These are phyloP conservation scores for Teunomyces atbi DNA, from an alignment of 805 yeast genomes.

Conservation along the genomic window DNA sequence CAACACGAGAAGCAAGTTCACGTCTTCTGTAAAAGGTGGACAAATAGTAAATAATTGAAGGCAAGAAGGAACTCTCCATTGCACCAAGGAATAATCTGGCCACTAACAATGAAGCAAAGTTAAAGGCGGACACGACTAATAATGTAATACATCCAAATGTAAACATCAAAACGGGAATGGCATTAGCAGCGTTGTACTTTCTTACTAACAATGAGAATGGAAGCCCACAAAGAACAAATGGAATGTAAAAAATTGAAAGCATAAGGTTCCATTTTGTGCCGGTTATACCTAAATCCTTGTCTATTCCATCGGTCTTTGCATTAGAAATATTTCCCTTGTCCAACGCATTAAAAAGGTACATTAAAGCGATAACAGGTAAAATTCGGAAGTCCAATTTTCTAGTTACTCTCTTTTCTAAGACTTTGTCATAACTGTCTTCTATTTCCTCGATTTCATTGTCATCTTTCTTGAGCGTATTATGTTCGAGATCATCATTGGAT, in stretches of 20 bases:
- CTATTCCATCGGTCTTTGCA: constrained; percentile 49
- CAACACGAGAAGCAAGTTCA: constrained; percentile 35
- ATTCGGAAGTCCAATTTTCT: constrained; percentile 44
- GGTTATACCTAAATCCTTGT: constrained; percentile 36
- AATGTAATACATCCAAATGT: constrained; percentile 44
- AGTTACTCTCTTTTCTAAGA: constrained; percentile 28
- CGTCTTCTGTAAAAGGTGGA: constrained; percentile 37
- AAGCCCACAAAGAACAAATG: constrained; percentile 45
- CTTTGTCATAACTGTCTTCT: constrained; percentile 16
- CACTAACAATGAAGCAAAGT: constrained; percentile 26
- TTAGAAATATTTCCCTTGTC: constrained; percentile 51
- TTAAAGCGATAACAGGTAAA: constrained; percentile 43
- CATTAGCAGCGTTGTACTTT: constrained; percentile 42
- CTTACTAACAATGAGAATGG: constrained; percentile 43
- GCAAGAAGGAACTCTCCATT: constrained; percentile 38
- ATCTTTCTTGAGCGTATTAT: not conserved
- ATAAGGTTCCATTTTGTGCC: constrained; percentile 46
- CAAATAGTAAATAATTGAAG: constrained; percentile 38
- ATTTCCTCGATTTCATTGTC: constrained; percentile 1
- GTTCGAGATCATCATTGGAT: not conserved
- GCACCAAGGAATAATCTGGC: constrained; percentile 40
- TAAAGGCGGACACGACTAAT: constrained; percentile 36
- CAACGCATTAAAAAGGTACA: constrained; percentile 48
- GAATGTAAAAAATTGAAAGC: constrained; percentile 45
- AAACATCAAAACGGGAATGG: constrained; percentile 45